Base-by-base conservation (phyloP, 2,329 filamentous ascomycete species). In the Epichloe bromicola region DNA sequence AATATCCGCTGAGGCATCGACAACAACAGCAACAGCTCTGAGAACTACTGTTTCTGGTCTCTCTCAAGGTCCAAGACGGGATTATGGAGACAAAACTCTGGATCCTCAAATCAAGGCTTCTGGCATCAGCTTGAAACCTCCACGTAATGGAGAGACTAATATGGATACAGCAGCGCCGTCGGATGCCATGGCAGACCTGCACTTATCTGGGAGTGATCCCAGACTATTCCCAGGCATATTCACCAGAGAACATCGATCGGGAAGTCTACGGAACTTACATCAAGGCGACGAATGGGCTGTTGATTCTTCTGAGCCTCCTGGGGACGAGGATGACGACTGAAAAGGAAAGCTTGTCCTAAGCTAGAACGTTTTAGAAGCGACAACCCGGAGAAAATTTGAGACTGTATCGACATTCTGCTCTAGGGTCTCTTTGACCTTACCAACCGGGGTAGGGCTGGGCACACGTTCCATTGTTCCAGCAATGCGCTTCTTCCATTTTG, bases 201-300 rank as follows among this genome's bases (percentile, higher is more conserved):
- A 78, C 56, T 61, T 80, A 11, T 76, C 73, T 12, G 79, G 75
- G 3, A 74, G 70, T 46, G 84, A 88, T 63, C 85, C 84, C 11
- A 76, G 74, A 55, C 80, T 88, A 55, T 86, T 88, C 56, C 86
- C 86, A 0, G 85, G 85, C 0, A 75, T 89, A 34, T 75, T 88
- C 43, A 72, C 74, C 15, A 67, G 75, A 50, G 72, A 72, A 33
- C 65, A 60, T 43, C 67, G 73, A 48, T 71, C 64, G 48, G 70
- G 67, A 42, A 75, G 74, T 50, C 57, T 61, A 33, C 60, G 65
- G 33, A 66, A 61, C 51, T 40, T 67, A 17, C 50, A 54, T 11
- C 59, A 62, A 49, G 54, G 54, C 5, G 55, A 54, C 34, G 60
- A 63, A 19, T 60, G 57, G 51, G 55, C 55, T 33, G 51, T 56